Evolutionary conservation across 2,329 filamentous ascomycete species (phyloP), one percentile per base, ranked within the genome.

Genomic region (Neospermospora avenae): DNA sequence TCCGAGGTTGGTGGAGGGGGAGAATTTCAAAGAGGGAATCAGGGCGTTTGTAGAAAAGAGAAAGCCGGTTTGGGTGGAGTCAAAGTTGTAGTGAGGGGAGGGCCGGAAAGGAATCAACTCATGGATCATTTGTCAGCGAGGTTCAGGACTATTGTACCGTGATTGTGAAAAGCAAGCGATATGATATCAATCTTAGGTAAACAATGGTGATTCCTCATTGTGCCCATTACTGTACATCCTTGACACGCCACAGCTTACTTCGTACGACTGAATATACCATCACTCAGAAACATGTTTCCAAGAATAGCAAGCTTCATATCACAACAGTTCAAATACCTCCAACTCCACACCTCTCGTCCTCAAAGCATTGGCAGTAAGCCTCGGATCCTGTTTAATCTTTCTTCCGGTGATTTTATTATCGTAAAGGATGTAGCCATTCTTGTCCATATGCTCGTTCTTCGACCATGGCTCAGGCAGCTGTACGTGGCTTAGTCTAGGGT

Each of bases 41-140:
- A 77, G 73, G 74, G 89, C 88, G 60, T 93, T 93, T 77, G 85
- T 89, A 20, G 88, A 91, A 79, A 91, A 86, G 80, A 79, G 88
- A 69, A 81, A 82, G 74, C 83, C 89, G 1, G 77, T 78, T 41
- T 92, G 88, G 88, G 81, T 77, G 68, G 77, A 84, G 61, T 86
- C 83, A 70, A 86, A 85, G 72, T 68, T 87, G 66, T 86, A 35
- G 49, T 11, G 18, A 7, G 16, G 16, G 37, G 14, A n/a, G 5
- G 16, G 37, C 14, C 4, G 11, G 31, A 39, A 8, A 18, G 25
- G 34, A 34, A 18, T 4, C 4, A 8, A 18, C n/a, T 7, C 14
- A 7, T 42, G 39, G 4, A 18, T 18, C 14, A n/a, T 42, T 18
- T n/a, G 4, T 16, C 7, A 8, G 14, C 18, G 16, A 39, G 35